Base-by-base conservation (phyloP, 495 filamentous ascomycete species). In the Ramalina intermedia region DNA sequence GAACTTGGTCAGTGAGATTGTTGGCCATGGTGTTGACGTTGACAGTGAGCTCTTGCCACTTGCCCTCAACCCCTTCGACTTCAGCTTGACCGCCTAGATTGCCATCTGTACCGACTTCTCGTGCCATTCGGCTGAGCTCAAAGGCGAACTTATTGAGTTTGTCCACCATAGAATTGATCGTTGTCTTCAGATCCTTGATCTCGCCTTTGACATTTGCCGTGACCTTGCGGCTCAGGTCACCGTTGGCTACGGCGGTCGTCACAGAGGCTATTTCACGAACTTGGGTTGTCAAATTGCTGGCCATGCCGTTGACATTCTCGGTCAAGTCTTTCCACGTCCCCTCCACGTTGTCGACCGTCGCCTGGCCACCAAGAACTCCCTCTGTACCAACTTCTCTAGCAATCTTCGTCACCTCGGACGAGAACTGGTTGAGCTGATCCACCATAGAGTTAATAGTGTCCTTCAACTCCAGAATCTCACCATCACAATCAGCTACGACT, bases 151-250 rank as follows among this genome's bases (percentile, higher is more conserved):
- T 95, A 52, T 93, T 87, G 6, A 99, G 76, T 53, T 87, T 80
- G 64, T 99, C 93, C 59, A 99, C 91, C 91, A 99, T 99, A 64
- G 86, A 87, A 60, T 99, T 99, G 66, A 99, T 99, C 1, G 91
- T 99, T 58, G 85, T 85, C 70, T 99, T 99, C 38, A 99, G 70
- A 59, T 85, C 83, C 41, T 94, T 66, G 54, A 99, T 99, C 64
- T 99, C 91, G 56, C 91, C 91, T 59, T 93, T 83, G 38, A 93
- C 93, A 55, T 96, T 88, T 47, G 94, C 93, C 9, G 84, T 84
- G 55, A 99, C 93, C 69, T 96, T 96, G 66, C 90, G 85, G 55
- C 84, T 93, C 53, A 99, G 68, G 62, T 99, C 91, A 54, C 91
- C 91, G 58, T 79, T 82, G 18, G 93, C 93, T 54, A 99, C 93